Base-by-base conservation (phyloP, 805 yeast genomes). In the Pichia kluyveri region DNA sequence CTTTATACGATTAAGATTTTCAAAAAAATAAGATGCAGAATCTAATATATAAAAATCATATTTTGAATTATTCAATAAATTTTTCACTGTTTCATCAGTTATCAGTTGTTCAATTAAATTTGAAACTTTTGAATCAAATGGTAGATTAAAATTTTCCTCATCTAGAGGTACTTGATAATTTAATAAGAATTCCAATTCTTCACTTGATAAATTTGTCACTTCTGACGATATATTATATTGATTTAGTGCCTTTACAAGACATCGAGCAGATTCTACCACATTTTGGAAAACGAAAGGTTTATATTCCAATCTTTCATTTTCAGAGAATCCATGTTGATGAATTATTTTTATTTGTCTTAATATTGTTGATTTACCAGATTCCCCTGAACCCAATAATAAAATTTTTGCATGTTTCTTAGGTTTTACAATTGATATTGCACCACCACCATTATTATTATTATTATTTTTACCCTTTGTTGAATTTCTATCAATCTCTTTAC, bases 311-410 rank as follows among this genome's bases (percentile, higher is more conserved):
- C 83, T 65, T 61, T 89, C 97, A 42, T 83, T 82, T 63, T 80
- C 69, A 45, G 81, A 65, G 60, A 80, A 84, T 9, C 90, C 90
- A 55, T 79, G 72, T 59, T 82, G 85, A 60, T 84, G 87, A 44
- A 83, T 69, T 50, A 83, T 83, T 60, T 83, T 84, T 80, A 86
- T 86, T 63, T 85, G 95, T 62, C 84, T 86, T 46, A 86, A 77
- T 46, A 85, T 80, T 17, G 95, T 85, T 8, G 89, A 81, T 60
- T 85, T 86, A 5, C 95, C 95, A 52, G 82, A 73, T 60, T 85
- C 95, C 15, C 98, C 99, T 0, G 96, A 85, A 6, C 99, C 93
- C 43, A 85, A 66, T 34, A 90, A 70, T 37, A 90, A 69, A 42
- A 90, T 81, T 62, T 89, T 89, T 46, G 82, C 79, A 50, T 79